Conservation (phyloP, 768 basidiomycete genomes). For the Lentinula sp. region DNA sequence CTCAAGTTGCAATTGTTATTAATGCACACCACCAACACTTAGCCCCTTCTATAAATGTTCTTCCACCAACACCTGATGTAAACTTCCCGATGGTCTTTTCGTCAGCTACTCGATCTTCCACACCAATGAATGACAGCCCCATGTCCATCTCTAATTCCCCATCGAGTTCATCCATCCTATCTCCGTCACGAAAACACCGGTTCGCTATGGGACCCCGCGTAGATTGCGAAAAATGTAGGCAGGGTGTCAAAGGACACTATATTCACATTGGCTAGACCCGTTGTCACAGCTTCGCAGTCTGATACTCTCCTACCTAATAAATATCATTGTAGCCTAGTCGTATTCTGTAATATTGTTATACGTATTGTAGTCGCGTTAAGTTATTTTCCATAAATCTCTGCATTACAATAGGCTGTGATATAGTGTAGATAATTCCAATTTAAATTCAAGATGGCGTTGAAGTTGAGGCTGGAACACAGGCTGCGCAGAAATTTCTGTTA, state of each 20-base stretch:
- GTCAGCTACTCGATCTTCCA: constrained; percentile 13
- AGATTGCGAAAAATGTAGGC: constrained; percentile 61
- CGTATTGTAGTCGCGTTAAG: neutral
- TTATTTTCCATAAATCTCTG: neutral
- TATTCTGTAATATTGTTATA: neutral
- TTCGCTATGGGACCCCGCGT: constrained; percentile 69
- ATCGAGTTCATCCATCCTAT: constrained; percentile 12
- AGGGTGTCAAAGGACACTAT: constrained; percentile 66
- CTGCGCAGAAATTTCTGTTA: no score
- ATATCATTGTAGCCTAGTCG: neutral
- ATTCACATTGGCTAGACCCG: constrained; percentile 50
- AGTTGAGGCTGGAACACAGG: no score
- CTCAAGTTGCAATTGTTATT: neutral
- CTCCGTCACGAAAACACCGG: constrained; percentile 31
- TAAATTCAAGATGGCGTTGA: no score
- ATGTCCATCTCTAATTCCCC: constrained; percentile 22
- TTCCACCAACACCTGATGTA: constrained; percentile 21
- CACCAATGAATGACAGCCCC: constrained; percentile 13
- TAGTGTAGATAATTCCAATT: no score
- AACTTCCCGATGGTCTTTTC: constrained; percentile 5
- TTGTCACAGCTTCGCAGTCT: neutral
- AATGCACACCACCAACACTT: neutral
- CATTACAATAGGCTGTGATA: no score
- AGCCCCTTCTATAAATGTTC: constrained; percentile 20
- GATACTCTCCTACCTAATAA: neutral